Base-by-base conservation (phyloP, 306 rosid species). In the Quercus alba region DNA sequence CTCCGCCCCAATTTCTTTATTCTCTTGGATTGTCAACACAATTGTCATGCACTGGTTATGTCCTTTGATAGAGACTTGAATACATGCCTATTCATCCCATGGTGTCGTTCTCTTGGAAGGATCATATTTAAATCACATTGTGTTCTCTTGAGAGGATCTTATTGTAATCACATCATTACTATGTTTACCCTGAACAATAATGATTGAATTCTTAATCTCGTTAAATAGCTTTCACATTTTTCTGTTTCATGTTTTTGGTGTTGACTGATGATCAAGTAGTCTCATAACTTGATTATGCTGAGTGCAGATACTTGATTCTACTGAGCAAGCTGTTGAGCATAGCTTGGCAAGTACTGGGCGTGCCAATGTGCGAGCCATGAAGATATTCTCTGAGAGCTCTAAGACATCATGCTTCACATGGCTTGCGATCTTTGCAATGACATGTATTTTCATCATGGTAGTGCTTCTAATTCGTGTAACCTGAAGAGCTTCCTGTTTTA, bases 281-380 rank as follows among this genome's bases (percentile, higher is more conserved):
- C 52, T 75, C 44, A 63, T 70, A 56, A 41, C 57, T 77, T 80
- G 56, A 56, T 77, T 70, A 51, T 72, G 82, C 73, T 82, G 86
- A 71, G 25, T 73, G 80, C 91, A 92, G 94, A 85, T 95, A 83
- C 90, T 95, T 20, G 96, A 91, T 85, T 93, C 99, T 28, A 93
- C 99, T 0, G 97, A 95, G 85, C 72, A 86, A 81, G 97, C 98
- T 56, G 83, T 95, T 71, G 97, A 93, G 77, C 89, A 88, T 66
- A 93, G 99, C 87, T 84, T 93, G 87, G 99, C 98, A 67, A 88
- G 94, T 86, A 95, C 97, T 1, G 90, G 91, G 8, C 94, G 89
- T n/a, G 98, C 84, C n/a, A 92, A 86, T 80, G 80, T 80, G 28
- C 88, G 99, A 46, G 94, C 98, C 1, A 75, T 82, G 0, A 78